Conservation (phyloP, 805 yeast species). For the Kodamaea leandrae region DNA sequence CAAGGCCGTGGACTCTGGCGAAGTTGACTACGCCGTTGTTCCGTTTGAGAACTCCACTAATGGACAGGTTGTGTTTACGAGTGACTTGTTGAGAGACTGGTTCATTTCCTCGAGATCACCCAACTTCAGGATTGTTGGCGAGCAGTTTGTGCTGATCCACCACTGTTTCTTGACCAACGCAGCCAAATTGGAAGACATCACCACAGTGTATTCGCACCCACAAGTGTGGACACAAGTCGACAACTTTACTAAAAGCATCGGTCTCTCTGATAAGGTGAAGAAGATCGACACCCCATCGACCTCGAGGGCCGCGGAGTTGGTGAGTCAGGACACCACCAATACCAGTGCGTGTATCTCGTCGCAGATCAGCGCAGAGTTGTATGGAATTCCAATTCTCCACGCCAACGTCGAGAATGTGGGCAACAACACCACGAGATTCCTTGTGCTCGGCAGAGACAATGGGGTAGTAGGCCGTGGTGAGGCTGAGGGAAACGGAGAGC, state of each 20-base stretch:
- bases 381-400: conserved; percentile 53
- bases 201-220: conserved; percentile 81
- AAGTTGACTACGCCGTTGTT: conserved; percentile 69
- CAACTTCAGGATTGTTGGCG: conserved; percentile 59
- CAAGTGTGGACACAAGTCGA: conserved; percentile 96
- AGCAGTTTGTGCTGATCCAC: conserved; percentile 77
- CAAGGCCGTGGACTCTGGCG: conserved; percentile 40
- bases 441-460: conserved; percentile 51
- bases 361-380: conserved; percentile 58
- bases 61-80: conserved; percentile 86
- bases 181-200: conserved; percentile 43
- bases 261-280: conserved; percentile 33
- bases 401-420: conserved; percentile 65
- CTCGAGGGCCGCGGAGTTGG: conserved; percentile 75
- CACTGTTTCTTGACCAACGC: conserved; percentile 66
- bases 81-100: conserved; percentile 76
- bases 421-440: conserved; percentile 83
- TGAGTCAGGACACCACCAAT: conserved; percentile 35
- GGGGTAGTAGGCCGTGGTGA: too few species aligned
- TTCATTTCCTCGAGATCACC: conserved; percentile 30
- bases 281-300: conserved; percentile 75
- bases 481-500: conserved; percentile 6
- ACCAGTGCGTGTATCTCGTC: conserved; percentile 73
- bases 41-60: conserved; percentile 95
- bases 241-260: conserved; percentile 45